Evolutionary conservation across 2,329 filamentous ascomycete genomes (phyloP), one percentile per base, ranked within the genome.

Genomic region (Exophiala sp.): DNA sequence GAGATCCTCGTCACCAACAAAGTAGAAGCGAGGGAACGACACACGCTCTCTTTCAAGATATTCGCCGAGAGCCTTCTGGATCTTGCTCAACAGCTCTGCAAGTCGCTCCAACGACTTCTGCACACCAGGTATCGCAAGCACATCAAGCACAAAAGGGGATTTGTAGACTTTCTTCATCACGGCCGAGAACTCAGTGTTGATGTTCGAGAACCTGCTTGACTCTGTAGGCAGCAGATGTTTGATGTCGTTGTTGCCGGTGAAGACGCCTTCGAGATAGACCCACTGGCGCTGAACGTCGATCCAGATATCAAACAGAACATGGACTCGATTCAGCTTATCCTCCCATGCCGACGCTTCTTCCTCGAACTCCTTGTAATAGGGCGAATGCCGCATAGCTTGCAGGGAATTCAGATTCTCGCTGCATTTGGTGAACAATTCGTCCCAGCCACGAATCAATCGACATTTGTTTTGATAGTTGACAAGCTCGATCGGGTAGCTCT

Each of bases 111-210:
- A 73, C 1, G 90, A 95, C 67, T 95, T 95, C 64, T 98, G 93
- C 0, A 95, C 89, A 41, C 93, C 93, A 9, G 89, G 86, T 50
- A 99, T 98, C 58, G 89, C 89, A 49, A 99, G 81, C 1, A 98
- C 91, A 66, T 98, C 94, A 39, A 99, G 79, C 5, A 98, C 88
- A 62, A 90, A 93, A 0, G 93, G 91, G 45, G 91, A 90, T 67
- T 95, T 95, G 71, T 94, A 91, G 38, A 97, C 93, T 68, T 97
- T 98, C 74, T 97, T 97, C 88, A 99, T 95, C 34, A 98, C 89
- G n/a, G 88, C 83, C 64, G 95, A 85, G 72, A 98, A 99, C 67
- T 98, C 91, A 55, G 89, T 94, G 71, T 98, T 98, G 76, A 98
- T 98, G 70, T 97, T 98, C 65, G 95, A 88, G 73, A 99, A 99